phyloP scores from a whole-genome alignment of 2,329 filamentous ascomycete genomes.

The Pleoardoris graminearum region DNA sequence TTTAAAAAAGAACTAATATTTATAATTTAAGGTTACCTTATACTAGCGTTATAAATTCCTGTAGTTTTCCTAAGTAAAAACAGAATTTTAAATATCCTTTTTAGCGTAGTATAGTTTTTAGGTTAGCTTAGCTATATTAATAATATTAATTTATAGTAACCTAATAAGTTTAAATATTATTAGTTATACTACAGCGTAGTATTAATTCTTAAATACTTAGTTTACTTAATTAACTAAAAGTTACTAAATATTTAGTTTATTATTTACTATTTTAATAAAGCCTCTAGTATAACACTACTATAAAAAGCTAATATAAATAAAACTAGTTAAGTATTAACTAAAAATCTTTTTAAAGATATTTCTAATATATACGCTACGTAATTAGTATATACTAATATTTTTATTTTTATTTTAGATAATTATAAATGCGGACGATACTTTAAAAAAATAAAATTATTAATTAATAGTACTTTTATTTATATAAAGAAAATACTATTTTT shows the following conservation, averaged over 20 bases:
- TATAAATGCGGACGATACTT: slow-evolving; percentile 26
- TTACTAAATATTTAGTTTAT: slow-evolving; percentile 4
- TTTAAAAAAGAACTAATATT: slow-evolving; percentile 3
- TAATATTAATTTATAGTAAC: background rate
- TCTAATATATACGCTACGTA: slow-evolving; percentile 11
- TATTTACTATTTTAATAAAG: background rate
- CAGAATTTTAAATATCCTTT: background rate
- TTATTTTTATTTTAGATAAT: slow-evolving; percentile 14
- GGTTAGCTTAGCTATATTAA: background rate
- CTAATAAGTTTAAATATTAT: background rate
- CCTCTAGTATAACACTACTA: background rate
- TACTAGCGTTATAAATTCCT: slow-evolving; percentile 3
- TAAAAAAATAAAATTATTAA: slow-evolving; percentile 14
- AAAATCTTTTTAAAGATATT: slow-evolving; percentile 10
- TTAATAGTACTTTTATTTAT: background rate
- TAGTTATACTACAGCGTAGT: background rate
- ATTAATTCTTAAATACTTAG: background rate
- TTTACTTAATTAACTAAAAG: background rate
- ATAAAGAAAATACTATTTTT: background rate
- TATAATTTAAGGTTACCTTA: background rate
- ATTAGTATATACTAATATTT: slow-evolving; percentile 23
- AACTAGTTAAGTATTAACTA: slow-evolving; percentile 14
- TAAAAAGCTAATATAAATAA: slow-evolving; percentile 5
- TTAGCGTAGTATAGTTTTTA: background rate
- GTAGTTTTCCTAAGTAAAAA: background rate